These are phyloP conservation scores for Eutrema salsugineum DNA, from an alignment of 441 rosid genomes.

Conservation along the genomic window DNA sequence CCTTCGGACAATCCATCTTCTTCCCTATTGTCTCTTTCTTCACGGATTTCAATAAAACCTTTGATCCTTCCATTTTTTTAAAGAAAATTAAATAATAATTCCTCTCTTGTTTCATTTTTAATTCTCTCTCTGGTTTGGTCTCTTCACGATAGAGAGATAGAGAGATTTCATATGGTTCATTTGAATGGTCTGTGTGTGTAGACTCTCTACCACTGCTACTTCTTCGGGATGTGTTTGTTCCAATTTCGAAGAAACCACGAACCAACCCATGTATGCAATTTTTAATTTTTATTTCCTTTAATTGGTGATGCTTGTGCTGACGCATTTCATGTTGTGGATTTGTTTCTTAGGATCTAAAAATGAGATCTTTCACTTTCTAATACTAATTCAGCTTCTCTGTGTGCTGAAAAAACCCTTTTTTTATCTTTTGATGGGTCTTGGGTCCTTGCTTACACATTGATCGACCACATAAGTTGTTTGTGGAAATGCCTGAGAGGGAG, in stretches of 20 bases:
- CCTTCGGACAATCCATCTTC: slow-evolving; percentile 30
- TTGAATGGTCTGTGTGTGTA: not conserved
- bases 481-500: slow-evolving; percentile 18
- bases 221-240: slow-evolving; percentile 27
- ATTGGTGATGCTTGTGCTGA: slow-evolving; percentile 9
- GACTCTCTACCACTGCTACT: not conserved
- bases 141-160: slow-evolving; percentile 3
- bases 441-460: slow-evolving; percentile 7
- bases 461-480: slow-evolving; percentile 28
- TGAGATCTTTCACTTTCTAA: slow-evolving; percentile 37
- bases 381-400: slow-evolving; percentile 26
- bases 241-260: slow-evolving; percentile 25
- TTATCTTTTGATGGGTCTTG: not conserved
- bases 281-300: not conserved
- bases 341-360: slow-evolving; percentile 44
- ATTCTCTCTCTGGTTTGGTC: slow-evolving; percentile 1
- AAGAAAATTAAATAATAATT: not conserved
- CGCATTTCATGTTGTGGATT: slow-evolving; percentile 28
- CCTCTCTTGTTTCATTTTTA: not conserved
- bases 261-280: slow-evolving; percentile 26
- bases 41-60: slow-evolving; percentile 52
- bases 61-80: not conserved
- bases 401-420: slow-evolving; percentile 5
- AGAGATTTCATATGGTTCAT: not conserved
- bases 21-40: slow-evolving; percentile 29